These are phyloP conservation scores for Hibiscus syriacus DNA, from an alignment of 345 rosid species.

Conservation along the genomic window DNA sequence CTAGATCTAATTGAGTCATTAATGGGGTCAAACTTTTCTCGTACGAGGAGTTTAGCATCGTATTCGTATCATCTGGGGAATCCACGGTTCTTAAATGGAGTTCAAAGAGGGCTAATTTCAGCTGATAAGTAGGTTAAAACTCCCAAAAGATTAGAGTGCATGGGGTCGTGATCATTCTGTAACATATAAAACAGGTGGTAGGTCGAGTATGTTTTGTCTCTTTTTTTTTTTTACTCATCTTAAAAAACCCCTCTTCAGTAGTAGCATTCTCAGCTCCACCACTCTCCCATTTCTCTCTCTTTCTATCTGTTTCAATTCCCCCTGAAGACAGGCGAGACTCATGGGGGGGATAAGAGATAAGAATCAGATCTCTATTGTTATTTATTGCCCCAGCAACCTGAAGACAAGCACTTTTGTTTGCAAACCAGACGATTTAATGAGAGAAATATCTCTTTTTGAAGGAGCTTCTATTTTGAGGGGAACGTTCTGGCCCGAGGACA, in stretches of 20 bases:
- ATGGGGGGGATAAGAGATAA: conserved; percentile 32
- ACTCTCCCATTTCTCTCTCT: conserved; percentile 16
- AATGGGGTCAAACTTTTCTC: not conserved
- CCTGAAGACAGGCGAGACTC: conserved; percentile 62
- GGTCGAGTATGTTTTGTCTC: conserved; percentile 43
- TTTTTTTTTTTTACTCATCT: conserved; percentile 27
- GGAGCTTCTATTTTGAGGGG: conserved; percentile 68
- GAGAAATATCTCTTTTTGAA: conserved; percentile 11
- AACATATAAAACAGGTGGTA: conserved; percentile 35
- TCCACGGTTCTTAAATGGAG: conserved; percentile 21
- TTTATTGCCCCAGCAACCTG: too few relatives aligned
- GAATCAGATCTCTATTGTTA: too few relatives aligned
- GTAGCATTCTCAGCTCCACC: conserved; percentile 24
- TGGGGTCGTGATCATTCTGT: conserved; percentile 66
- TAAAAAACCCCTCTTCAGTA: conserved; percentile 21
- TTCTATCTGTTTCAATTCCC: conserved; percentile 30
- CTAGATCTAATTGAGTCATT: not conserved
- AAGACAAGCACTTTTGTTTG: too few relatives aligned
- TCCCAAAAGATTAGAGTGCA: conserved; percentile 25
- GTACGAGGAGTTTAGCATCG: conserved; percentile 24
- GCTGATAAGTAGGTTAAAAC: not conserved
- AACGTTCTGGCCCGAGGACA: conserved; percentile 96
- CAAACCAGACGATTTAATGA: not conserved
- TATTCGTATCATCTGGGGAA: conserved; percentile 5
- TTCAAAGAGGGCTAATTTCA: not conserved